These are phyloP conservation scores for Pleurotus pulmonarius DNA, from an alignment of 768 basidiomycete species.

Conservation along the genomic window DNA sequence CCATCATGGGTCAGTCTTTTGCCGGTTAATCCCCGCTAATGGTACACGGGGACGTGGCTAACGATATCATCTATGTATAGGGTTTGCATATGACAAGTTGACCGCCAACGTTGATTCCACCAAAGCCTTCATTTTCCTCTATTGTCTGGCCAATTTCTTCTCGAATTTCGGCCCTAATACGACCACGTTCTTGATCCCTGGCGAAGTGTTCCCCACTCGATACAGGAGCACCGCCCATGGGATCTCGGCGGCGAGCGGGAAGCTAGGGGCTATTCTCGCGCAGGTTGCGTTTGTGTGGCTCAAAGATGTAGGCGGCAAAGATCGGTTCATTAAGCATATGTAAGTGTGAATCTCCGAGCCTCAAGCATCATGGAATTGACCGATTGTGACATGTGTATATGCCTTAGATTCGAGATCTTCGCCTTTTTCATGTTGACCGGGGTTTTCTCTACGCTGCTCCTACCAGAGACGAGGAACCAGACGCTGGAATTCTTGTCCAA, in stretches of 20 bases:
- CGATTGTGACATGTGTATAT: no score
- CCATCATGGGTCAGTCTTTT: constrained; percentile 55
- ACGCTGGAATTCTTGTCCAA: constrained; percentile 71
- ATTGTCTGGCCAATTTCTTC: constrained; percentile 88
- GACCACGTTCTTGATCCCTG: constrained; percentile 79
- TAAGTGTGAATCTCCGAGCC: constrained; percentile 27
- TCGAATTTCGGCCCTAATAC: constrained; percentile 85
- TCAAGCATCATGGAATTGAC: no score
- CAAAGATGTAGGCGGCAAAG: constrained; percentile 63
- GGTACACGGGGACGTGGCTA: background rate
- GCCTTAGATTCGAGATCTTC: constrained; percentile 65
- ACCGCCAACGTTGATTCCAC: constrained; percentile 33
- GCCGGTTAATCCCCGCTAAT: background rate
- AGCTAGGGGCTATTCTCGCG: constrained; percentile 78
- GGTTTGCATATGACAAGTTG: constrained; percentile 64
- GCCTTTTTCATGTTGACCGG: constrained; percentile 87
- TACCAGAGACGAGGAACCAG: constrained; percentile 74
- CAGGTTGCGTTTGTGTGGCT: constrained; percentile 74
- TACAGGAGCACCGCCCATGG: constrained; percentile 85
- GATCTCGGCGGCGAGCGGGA: constrained; percentile 80
- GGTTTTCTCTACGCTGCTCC: constrained; percentile 72
- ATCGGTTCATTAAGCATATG: constrained; percentile 66
- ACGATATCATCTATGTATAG: constrained; percentile 25
- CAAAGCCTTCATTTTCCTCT: constrained; percentile 76
- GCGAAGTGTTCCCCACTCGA: constrained; percentile 84